Percentiles rank a stretch among this genome's conserved stretches.
phyloP scores from a whole-genome alignment of 2,329 filamentous ascomycete genomes.

The Clonostachys sp. region DNA sequence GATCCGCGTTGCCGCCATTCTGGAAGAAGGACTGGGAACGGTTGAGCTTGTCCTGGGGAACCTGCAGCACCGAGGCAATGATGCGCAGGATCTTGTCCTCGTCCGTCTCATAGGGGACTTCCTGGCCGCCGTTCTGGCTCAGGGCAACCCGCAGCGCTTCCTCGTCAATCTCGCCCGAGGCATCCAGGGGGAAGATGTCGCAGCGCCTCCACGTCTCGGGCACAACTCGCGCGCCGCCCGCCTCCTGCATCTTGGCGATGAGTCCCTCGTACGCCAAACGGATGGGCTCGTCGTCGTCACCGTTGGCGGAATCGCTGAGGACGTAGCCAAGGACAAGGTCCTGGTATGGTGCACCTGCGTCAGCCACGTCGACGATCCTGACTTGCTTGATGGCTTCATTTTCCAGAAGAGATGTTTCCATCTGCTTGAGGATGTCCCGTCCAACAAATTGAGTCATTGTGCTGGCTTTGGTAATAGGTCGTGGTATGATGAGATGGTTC shows the following conservation, averaged over 20 bases:
- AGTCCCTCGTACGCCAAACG: background rate
- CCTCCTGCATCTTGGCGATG: slow-evolving; percentile 1
- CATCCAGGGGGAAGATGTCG: background rate
- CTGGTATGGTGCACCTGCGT: background rate
- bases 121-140: background rate
- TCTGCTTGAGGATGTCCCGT: background rate
- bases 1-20: slow-evolving; percentile 1
- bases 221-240: background rate
- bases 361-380: slow-evolving; percentile 3
- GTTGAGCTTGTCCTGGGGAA: background rate
- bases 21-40: background rate
- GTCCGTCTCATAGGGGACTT: background rate
- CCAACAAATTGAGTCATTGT: too few species aligned
- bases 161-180: slow-evolving; percentile 1
- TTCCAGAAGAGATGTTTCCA: slow-evolving; percentile 1
- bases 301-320: background rate
- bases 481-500: too few species aligned
- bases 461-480: too few species aligned
- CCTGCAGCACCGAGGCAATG: background rate
- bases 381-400: slow-evolving; percentile 2
- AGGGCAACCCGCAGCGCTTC: background rate
- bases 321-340: slow-evolving; percentile 1
- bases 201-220: slow-evolving; percentile 1
- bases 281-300: background rate
- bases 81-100: slow-evolving; percentile 2